Conservation (phyloP, 176 grass and related monocot genomes). For the Avena eriantha region DNA sequence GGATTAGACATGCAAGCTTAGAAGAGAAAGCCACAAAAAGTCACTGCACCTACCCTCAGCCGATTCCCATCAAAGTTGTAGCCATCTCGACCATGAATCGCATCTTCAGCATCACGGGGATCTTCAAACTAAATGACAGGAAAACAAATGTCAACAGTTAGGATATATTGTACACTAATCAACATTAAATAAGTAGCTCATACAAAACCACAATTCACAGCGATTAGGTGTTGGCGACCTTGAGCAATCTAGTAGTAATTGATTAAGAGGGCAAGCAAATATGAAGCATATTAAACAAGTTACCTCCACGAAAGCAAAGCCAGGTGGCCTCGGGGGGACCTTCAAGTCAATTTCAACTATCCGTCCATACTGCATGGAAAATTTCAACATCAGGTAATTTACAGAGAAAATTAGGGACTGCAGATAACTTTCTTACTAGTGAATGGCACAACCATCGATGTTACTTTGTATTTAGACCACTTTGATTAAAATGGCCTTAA, state of each 20-base stretch:
- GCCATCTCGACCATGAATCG: conserved; percentile 72
- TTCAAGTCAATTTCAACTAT: conserved; percentile 89
- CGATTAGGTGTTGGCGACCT: not conserved
- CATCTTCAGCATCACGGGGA: conserved; percentile 76
- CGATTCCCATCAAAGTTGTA: conserved; percentile 83
- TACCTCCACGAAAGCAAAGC: conserved; percentile 89
- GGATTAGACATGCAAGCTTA: conserved; percentile 10
- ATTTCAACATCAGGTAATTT: not conserved
- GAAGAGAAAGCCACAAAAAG: not conserved
- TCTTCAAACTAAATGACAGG: conserved; percentile 69
- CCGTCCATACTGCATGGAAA: conserved; percentile 62
- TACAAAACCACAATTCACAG: not conserved
- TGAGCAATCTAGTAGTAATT: not conserved
- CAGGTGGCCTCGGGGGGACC: conserved; percentile 77
- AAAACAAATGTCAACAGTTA: not conserved
- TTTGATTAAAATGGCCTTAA: not conserved
- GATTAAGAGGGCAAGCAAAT: not conserved
- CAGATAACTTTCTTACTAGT: not conserved
- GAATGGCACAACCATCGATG: not conserved
- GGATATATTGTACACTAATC: not conserved
- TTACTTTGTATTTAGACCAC: not conserved
- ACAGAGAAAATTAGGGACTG: not conserved
- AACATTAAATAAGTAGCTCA: conserved; percentile 18
- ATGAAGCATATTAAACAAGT: conserved; percentile 8
- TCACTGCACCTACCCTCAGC: conserved; percentile 52